A percentile compares a stretch with the other conserved stretches of the same genome.
phyloP scores from a whole-genome alignment of 192 early-diverging fungal species.

The Neocallimastix lanati region DNA sequence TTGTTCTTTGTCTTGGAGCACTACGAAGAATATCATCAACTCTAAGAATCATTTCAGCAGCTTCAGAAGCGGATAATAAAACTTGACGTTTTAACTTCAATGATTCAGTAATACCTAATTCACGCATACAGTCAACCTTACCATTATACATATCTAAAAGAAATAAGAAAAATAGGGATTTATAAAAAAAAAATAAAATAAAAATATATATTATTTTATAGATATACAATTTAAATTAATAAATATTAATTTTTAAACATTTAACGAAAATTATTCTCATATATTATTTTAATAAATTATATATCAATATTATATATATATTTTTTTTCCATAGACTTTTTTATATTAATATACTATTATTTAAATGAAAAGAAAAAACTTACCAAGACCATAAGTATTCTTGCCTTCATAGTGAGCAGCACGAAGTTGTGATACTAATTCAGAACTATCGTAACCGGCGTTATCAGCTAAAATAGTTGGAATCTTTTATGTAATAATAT shows the following conservation, averaged over 20 bases:
- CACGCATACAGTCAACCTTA: constrained; percentile 55
- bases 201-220: too few species aligned
- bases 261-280: too few species aligned
- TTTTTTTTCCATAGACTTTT: too few species aligned
- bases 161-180: too few species aligned
- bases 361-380: constrained; percentile 5
- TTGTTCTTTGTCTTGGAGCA: constrained; percentile 24
- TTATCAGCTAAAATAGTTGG: constrained; percentile 96
- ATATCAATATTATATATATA: too few species aligned
- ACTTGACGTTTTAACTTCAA: constrained; percentile 93
- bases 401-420: constrained; percentile 84
- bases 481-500: constrained; percentile 63
- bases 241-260: too few species aligned
- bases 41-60: constrained; percentile 90
- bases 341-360: too few species aligned
- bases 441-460: constrained; percentile 86
- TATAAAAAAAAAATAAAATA: too few species aligned
- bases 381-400: constrained; percentile 48
- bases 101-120: constrained; percentile 83
- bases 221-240: too few species aligned
- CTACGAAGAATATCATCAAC: constrained; percentile 97
- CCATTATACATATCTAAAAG: constrained; percentile 81
- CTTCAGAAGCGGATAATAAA: constrained; percentile 80
- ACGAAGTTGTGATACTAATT: constrained; percentile 78
- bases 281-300: too few species aligned